These are phyloP conservation scores for Fusarium coicis DNA, from an alignment of 2,329 filamentous ascomycete species.

Conservation along the genomic window DNA sequence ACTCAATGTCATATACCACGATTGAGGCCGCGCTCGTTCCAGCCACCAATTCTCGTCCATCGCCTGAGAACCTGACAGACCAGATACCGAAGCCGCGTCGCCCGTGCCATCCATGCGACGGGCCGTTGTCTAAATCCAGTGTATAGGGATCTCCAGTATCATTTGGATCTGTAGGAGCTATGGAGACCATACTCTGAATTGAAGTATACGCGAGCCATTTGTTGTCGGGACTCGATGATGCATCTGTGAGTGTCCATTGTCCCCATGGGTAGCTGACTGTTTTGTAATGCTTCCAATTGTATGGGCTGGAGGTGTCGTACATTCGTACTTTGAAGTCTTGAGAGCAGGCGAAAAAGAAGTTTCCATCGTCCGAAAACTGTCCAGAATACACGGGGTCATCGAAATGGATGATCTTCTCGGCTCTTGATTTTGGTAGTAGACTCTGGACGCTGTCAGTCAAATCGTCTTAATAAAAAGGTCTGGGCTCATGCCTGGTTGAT, in stretches of 20 bases:
- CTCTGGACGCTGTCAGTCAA: conserved; percentile 56
- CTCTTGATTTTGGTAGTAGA: conserved; percentile 79
- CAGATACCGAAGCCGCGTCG: conserved; percentile 73
- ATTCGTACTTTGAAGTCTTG: conserved; percentile 95
- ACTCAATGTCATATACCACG: conserved; percentile 93
- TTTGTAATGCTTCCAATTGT: conserved; percentile 96
- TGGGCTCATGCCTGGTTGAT: conserved; percentile 70
- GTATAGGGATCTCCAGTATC: conserved; percentile 82
- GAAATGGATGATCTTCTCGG: conserved; percentile 90
- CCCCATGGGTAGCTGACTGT: conserved; percentile 86
- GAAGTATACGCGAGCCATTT: conserved; percentile 92
- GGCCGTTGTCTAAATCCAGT: conserved; percentile 70
- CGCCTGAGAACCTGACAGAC: conserved; percentile 91
- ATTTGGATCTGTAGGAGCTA: conserved; percentile 87
- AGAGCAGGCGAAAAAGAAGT: conserved; percentile 93
- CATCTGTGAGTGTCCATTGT: conserved; percentile 96
- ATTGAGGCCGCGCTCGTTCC: conserved; percentile 84
- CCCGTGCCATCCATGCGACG: conserved; percentile 43
- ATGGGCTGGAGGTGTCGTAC: conserved; percentile 97
- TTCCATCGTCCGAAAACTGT: conserved; percentile 95
- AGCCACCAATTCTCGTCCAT: conserved; percentile 89
- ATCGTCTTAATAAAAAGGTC: not conserved
- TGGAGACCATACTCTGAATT: conserved; percentile 83
- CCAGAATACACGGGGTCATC: conserved; percentile 90
- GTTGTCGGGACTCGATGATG: conserved; percentile 90